phyloP scores from a whole-genome alignment of 2,329 filamentous ascomycete species.

The Knufia petricola region DNA sequence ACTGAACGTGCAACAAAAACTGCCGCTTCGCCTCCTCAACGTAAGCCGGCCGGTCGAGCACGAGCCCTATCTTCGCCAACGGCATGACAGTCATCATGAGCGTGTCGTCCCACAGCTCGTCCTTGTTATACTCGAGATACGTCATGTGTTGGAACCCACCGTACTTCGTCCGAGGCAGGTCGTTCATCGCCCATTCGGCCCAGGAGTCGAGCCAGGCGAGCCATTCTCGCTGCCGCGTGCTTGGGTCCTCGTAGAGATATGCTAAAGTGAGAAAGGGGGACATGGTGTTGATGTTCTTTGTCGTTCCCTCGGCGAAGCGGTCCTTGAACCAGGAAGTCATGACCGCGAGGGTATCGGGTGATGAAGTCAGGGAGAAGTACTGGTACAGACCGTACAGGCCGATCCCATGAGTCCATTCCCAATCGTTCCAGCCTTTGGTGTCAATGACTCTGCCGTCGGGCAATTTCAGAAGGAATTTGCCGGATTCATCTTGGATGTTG shows the following conservation, averaged over 20 bases:
- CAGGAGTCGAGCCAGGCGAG: constrained; percentile 69
- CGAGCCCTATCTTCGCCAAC: constrained; percentile 65
- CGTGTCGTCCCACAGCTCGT: constrained; percentile 77
- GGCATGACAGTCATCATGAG: constrained; percentile 82
- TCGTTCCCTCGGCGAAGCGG: constrained; percentile 60
- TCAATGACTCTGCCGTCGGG: constrained; percentile 67
- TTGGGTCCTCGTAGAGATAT: constrained; percentile 65
- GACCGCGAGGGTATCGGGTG: constrained; percentile 49
- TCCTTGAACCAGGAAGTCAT: constrained; percentile 65
- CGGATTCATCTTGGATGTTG: constrained; percentile 66
- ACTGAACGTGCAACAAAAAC: constrained; percentile 68
- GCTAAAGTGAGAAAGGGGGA: constrained; percentile 66
- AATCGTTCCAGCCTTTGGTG: constrained; percentile 70
- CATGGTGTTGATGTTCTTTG: constrained; percentile 83
- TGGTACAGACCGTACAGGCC: constrained; percentile 75
- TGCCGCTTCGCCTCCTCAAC: constrained; percentile 68
- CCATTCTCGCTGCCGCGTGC: constrained; percentile 51
- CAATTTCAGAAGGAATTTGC: constrained; percentile 62
- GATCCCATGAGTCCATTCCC: constrained; percentile 65
- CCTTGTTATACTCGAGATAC: constrained; percentile 58
- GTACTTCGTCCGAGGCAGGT: constrained; percentile 60
- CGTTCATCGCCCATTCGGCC: constrained; percentile 76
- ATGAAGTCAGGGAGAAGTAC: constrained; percentile 64
- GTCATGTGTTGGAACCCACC: constrained; percentile 69
- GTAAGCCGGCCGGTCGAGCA: constrained; percentile 61